Evolutionary conservation across 108 stramenopile species (phyloP).

Genomic region (Nitzschia sp.): DNA sequence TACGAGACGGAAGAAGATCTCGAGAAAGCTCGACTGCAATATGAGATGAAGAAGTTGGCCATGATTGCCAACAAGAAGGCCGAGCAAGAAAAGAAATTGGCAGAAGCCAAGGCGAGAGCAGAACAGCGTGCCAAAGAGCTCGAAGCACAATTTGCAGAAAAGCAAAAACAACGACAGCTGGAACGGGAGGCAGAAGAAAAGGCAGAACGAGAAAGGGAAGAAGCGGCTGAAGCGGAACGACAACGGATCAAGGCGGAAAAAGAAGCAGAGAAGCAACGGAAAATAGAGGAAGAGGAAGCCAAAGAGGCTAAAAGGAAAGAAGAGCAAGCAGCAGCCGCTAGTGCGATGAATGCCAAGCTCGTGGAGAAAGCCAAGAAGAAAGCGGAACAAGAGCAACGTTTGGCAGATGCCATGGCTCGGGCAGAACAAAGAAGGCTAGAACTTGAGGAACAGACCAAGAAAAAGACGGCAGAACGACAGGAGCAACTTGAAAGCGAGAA

Average conservation of each 20-base stretch:
- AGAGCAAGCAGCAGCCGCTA: background rate
- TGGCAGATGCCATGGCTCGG: conserved; percentile 5
- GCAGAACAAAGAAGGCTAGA: conserved; percentile 7
- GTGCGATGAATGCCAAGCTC: conserved; percentile 3
- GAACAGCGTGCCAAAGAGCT: conserved; percentile 11
- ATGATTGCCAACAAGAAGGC: conserved; percentile 18
- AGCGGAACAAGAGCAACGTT: conserved; percentile 7
- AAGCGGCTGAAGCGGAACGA: conserved; percentile 1
- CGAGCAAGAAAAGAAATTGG: conserved; percentile 10
- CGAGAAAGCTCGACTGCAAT: background rate
- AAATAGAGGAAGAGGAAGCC: background rate
- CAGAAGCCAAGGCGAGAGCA: conserved; percentile 12
- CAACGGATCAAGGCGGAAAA: conserved; percentile 3
- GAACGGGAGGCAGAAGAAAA: conserved; percentile 5
- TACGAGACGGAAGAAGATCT: conserved; percentile 8
- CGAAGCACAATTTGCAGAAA: conserved; percentile 10
- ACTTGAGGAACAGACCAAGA: conserved; percentile 4
- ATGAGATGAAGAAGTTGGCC: conserved; percentile 12
- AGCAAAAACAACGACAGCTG: background rate
- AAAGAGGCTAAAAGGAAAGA: background rate
- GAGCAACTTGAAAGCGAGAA: conserved; percentile 8
- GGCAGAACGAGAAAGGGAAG: conserved; percentile 5
- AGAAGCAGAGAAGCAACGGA: conserved; percentile 6
- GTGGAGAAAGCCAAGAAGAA: conserved; percentile 17
- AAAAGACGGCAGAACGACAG: conserved; percentile 15